phyloP scores from a whole-genome alignment of 1,139 yeast species.

The Candida sp. region DNA sequence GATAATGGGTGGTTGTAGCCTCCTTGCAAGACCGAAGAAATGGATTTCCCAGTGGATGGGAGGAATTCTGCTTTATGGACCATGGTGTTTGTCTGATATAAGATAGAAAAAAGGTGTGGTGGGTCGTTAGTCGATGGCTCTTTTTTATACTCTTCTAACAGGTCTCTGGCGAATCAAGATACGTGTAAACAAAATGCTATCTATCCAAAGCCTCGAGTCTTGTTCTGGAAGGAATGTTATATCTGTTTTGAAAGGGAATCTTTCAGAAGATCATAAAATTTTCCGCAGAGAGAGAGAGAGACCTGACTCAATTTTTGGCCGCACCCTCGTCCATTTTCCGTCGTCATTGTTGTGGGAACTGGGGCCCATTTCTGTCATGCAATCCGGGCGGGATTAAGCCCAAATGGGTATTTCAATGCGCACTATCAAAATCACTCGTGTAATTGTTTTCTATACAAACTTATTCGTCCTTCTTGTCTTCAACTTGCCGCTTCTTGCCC shows the following conservation, averaged over 20 bases:
- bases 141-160: neutral
- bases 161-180: neutral
- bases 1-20: conserved; percentile 93
- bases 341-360: too few relatives aligned
- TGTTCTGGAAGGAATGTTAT: neutral
- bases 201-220: too few relatives aligned
- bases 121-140: neutral
- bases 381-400: neutral
- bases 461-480: conserved; percentile 10
- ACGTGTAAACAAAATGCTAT: neutral
- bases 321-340: too few relatives aligned
- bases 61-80: conserved; percentile 73
- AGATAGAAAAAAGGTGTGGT: neutral
- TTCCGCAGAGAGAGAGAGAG: too few relatives aligned
- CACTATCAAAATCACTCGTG: neutral
- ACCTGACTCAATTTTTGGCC: too few relatives aligned
- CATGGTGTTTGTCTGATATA: conserved; percentile 25
- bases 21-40: conserved; percentile 87
- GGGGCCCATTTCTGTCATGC: neutral
- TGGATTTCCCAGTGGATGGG: conserved; percentile 57
- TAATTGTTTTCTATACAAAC: neutral
- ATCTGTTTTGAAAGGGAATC: neutral
- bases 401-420: neutral
- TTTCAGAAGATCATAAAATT: neutral
- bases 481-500: conserved; percentile 11